These are phyloP conservation scores for Petasospora rhodanensis DNA, from an alignment of 1,139 yeast species.

Conservation along the genomic window DNA sequence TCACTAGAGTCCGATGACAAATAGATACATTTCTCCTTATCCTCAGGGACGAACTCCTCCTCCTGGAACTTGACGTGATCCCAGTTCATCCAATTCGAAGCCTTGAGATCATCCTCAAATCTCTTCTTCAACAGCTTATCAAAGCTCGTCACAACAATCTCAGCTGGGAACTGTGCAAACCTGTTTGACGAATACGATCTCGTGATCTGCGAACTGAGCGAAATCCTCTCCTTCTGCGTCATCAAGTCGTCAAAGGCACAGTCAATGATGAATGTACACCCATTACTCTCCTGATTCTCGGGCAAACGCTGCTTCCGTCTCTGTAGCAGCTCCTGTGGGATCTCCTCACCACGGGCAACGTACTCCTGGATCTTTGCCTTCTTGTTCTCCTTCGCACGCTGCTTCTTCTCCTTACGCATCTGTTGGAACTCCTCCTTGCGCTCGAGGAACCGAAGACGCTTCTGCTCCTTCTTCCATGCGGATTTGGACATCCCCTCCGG, in stretches of 20 bases:
- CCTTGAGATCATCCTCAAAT: slow-evolving; percentile 57
- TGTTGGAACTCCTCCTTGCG: slow-evolving; percentile 54
- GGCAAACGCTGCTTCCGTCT: slow-evolving; percentile 32
- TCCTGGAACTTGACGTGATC: slow-evolving; percentile 50
- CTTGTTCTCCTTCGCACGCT: slow-evolving; percentile 32
- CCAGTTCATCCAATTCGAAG: slow-evolving; percentile 62
- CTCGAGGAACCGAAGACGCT: slow-evolving; percentile 57
- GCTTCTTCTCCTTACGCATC: slow-evolving; percentile 51
- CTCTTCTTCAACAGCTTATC: slow-evolving; percentile 60
- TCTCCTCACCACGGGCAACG: slow-evolving; percentile 33
- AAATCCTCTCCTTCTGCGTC: slow-evolving; percentile 74
- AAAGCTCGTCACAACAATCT: slow-evolving; percentile 60
- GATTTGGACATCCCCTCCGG: slow-evolving; percentile 86
- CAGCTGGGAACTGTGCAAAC: slow-evolving; percentile 54
- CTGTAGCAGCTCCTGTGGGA: slow-evolving; percentile 30
- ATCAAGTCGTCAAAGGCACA: slow-evolving; percentile 88
- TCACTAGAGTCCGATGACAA: slow-evolving; percentile 86
- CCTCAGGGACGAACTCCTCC: slow-evolving; percentile 38
- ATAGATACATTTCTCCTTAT: slow-evolving; percentile 50
- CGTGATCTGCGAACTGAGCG: slow-evolving; percentile 76
- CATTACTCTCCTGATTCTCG: slow-evolving; percentile 40
- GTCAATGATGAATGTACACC: slow-evolving; percentile 62
- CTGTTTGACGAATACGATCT: slow-evolving; percentile 78
- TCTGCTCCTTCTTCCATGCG: slow-evolving; percentile 73
- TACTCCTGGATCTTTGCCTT: slow-evolving; percentile 33